Conservation (phyloP, 1,284 basidiomycete genomes). For the Pisolithus thermaeus region DNA sequence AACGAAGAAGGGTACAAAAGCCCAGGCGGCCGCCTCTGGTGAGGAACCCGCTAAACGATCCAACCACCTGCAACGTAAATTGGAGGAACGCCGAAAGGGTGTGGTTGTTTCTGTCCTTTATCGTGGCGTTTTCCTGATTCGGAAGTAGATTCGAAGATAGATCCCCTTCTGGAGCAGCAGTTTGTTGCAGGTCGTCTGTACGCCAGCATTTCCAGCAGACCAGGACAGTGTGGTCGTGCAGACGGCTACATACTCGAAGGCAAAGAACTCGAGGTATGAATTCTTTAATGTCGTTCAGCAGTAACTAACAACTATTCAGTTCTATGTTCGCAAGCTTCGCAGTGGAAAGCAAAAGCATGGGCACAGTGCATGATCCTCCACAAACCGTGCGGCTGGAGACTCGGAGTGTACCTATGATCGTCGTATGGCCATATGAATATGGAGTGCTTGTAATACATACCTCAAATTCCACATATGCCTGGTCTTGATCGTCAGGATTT, state of each 20-base stretch:
- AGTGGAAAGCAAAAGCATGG: constrained; percentile 92
- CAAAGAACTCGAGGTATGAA: constrained; percentile 85
- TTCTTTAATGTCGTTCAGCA: constrained; percentile 7
- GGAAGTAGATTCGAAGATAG: constrained; percentile 83
- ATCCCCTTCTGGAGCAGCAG: constrained; percentile 79
- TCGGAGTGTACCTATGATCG: neutral
- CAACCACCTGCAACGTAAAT: constrained; percentile 79
- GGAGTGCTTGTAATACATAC: too few species aligned
- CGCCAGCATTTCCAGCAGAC: constrained; percentile 85
- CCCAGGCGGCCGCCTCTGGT: constrained; percentile 37
- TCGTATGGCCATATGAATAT: too few species aligned
- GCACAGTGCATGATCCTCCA: constrained; percentile 38
- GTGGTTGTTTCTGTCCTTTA: constrained; percentile 12
- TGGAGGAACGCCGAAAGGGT: constrained; percentile 90
- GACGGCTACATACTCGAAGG: constrained; percentile 97
- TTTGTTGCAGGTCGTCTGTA: constrained; percentile 88
- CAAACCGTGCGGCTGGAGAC: too few species aligned
- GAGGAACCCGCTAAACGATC: constrained; percentile 81
- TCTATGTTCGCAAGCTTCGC: constrained; percentile 91
- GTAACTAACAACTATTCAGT: constrained; percentile 41
- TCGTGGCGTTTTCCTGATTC: constrained; percentile 5
- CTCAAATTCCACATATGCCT: too few species aligned
- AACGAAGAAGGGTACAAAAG: constrained; percentile 76
- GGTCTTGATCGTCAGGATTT: too few species aligned
- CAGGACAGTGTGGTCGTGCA: constrained; percentile 89